phyloP scores from a whole-genome alignment of 2,329 filamentous ascomycete genomes.

The Talaromyces marneffei region DNA sequence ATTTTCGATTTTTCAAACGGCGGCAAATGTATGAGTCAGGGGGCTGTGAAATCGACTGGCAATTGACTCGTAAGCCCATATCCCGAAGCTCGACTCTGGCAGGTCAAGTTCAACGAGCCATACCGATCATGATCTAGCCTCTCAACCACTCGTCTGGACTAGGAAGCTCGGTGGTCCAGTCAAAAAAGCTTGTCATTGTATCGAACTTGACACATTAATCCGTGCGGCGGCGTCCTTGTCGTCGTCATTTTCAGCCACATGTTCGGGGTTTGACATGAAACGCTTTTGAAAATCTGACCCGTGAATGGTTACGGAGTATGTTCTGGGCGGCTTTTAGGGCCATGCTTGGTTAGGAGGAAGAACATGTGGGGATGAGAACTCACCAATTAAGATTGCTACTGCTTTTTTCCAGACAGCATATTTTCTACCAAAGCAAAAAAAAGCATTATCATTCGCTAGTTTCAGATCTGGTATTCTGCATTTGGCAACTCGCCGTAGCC shows the following conservation, averaged over 20 bases:
- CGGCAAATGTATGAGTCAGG: neutral
- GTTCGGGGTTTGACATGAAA: neutral
- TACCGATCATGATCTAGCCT: neutral
- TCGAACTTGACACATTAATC: neutral
- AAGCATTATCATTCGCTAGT: neutral
- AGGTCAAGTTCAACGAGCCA: neutral
- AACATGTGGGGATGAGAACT: neutral
- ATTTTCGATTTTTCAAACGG: neutral
- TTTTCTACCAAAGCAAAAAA: neutral
- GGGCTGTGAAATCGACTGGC: neutral
- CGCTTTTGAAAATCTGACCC: neutral
- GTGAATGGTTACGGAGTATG: neutral
- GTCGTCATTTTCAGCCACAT: neutral
- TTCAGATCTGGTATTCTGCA: neutral
- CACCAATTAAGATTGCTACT: neutral
- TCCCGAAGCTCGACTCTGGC: neutral
- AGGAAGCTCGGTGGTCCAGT: neutral
- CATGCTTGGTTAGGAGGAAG: neutral
- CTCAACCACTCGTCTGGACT: neutral
- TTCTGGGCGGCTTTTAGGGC: neutral
- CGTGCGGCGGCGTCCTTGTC: neutral
- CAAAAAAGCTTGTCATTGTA: neutral
- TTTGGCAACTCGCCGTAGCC: neutral
- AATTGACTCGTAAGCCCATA: neutral
- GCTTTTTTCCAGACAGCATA: neutral